Conservation (phyloP, 768 basidiomycete species). For the Psilocybe azurescens region DNA sequence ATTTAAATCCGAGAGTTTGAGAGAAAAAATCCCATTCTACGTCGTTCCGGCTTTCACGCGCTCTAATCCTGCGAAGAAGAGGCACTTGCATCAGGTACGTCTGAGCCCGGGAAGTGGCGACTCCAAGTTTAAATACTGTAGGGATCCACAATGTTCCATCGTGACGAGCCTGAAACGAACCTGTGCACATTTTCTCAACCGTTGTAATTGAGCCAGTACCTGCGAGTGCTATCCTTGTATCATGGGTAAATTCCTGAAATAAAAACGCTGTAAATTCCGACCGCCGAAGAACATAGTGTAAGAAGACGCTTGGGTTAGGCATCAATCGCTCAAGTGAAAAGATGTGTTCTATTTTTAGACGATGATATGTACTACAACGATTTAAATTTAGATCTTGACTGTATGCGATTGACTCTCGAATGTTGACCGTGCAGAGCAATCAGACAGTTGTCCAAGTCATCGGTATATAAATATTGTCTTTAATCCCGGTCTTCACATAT, state of each 20-base stretch:
- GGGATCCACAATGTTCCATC: background rate
- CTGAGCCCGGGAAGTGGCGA: background rate
- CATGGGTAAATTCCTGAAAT: conserved; percentile 1
- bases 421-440: background rate
- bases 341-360: background rate
- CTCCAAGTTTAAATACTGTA: background rate
- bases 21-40: background rate
- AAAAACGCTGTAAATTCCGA: conserved; percentile 1
- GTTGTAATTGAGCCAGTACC: background rate
- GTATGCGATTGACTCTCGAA: background rate
- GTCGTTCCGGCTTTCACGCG: conserved; percentile 7
- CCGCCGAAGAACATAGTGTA: background rate
- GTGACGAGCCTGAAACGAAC: background rate
- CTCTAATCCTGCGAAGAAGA: conserved; percentile 2
- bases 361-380: background rate
- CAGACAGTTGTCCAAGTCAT: background rate
- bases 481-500: background rate
- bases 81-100: background rate
- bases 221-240: background rate
- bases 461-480: background rate
- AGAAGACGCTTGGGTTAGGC: background rate
- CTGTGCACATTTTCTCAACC: background rate
- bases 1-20: conserved; percentile 13
- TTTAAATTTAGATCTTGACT: background rate
- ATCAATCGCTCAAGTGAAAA: background rate